phyloP scores from a whole-genome alignment of 805 yeast genomes.

The Candida krabiensis region DNA sequence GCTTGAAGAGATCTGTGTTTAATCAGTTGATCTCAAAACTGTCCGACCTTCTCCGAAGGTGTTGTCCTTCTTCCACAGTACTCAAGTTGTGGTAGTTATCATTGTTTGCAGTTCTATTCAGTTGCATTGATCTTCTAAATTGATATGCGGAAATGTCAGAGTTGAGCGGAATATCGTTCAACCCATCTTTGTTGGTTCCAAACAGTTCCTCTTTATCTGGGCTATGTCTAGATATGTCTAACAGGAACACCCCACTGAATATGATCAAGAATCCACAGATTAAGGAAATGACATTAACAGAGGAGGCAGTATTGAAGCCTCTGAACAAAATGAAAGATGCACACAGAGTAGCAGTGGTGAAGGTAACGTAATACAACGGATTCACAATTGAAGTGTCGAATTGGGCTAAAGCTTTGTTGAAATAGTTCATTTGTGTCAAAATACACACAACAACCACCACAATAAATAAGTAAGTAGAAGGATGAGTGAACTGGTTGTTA shows the following conservation, averaged over 20 bases:
- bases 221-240: constrained; percentile 73
- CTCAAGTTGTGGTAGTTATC: constrained; percentile 24
- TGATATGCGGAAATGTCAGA: constrained; percentile 75
- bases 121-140: constrained; percentile 74
- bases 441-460: constrained; percentile 78
- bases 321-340: constrained; percentile 85
- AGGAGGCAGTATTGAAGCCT: constrained; percentile 82
- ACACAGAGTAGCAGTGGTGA: constrained; percentile 81
- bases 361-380: constrained; percentile 87
- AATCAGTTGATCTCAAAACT: constrained; percentile 52
- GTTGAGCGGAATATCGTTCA: constrained; percentile 71
- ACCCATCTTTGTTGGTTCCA: constrained; percentile 48
- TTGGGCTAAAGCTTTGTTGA: constrained; percentile 90
- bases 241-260: constrained; percentile 81
- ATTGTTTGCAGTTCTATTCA: constrained; percentile 40
- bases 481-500: constrained; percentile 82
- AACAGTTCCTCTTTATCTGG: constrained; percentile 47
- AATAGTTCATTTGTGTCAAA: constrained; percentile 88
- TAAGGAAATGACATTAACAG: constrained; percentile 77
- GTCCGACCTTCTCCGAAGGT: constrained; percentile 59
- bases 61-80: constrained; percentile 46
- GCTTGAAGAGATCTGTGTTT: no score
- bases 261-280: constrained; percentile 84
- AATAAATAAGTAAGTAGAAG: constrained; percentile 80
- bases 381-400: constrained; percentile 91